phyloP scores from a whole-genome alignment of 768 basidiomycete genomes.

The Lactarius sp. region DNA sequence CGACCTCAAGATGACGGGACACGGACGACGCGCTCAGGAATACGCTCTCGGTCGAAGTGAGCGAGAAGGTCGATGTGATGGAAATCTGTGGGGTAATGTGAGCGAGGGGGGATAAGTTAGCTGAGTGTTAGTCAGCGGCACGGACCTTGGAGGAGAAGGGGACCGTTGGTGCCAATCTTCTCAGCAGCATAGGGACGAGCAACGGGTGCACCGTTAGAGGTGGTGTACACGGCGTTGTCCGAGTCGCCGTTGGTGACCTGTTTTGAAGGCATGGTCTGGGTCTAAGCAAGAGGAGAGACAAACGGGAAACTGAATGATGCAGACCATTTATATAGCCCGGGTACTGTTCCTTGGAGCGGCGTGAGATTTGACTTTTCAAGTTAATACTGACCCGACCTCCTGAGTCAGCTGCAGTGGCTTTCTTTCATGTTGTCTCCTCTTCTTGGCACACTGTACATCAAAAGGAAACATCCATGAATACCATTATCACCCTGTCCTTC shows the following conservation, averaged over 20 bases:
- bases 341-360: too few species aligned
- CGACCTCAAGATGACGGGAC: neutral
- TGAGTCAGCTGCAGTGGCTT: too few species aligned
- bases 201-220: conserved; percentile 78
- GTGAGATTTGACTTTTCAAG: too few species aligned
- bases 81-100: conserved; percentile 52
- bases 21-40: conserved; percentile 88
- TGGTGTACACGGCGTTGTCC: conserved; percentile 64
- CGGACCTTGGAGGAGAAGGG: conserved; percentile 84
- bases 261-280: conserved; percentile 54
- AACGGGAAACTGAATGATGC: conserved; percentile 29
- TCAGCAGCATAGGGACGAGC: conserved; percentile 74
- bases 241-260: conserved; percentile 51
- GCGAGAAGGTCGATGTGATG: conserved; percentile 86
- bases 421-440: too few species aligned
- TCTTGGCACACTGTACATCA: too few species aligned
- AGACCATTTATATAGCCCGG: too few species aligned
- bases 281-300: neutral
- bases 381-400: too few species aligned
- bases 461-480: too few species aligned
- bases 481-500: too few species aligned
- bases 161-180: conserved; percentile 67
- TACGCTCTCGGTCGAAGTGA: conserved; percentile 93
- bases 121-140: conserved; percentile 12
- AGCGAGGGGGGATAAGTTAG: conserved; percentile 23